A percentile compares a stretch with the other conserved stretches of the same genome.
Evolutionary conservation across 1,139 yeast species (phyloP).

Genomic region (Yamadazyma spencermartinsiae): DNA sequence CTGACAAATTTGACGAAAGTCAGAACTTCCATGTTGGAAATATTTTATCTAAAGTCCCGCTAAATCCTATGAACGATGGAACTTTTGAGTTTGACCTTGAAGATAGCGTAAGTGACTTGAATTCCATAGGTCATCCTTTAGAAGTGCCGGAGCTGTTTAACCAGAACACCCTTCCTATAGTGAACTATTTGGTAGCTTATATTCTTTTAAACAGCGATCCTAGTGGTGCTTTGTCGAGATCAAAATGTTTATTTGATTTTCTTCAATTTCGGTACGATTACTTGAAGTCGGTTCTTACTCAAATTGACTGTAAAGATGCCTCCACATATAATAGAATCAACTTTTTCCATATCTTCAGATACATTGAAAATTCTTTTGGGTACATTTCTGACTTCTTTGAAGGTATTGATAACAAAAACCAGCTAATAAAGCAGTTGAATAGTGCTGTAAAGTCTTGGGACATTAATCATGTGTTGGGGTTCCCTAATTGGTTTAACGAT

Average conservation of each 20-base stretch:
- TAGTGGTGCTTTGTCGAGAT: constrained; percentile 12
- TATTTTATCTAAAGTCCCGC: constrained; percentile 9
- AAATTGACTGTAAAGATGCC: constrained; percentile 1
- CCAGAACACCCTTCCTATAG: constrained; percentile 29
- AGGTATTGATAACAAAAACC: constrained; percentile 17
- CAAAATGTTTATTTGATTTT: constrained; percentile 25
- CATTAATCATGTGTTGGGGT: constrained; percentile 28
- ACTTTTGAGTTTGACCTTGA: constrained; percentile 14
- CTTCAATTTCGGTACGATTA: constrained; percentile 25
- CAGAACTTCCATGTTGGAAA: constrained; percentile 8
- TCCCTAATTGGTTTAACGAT: constrained; percentile 30
- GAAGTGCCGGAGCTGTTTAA: constrained; percentile 17
- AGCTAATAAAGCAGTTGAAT: constrained; percentile 20
- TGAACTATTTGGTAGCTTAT: constrained; percentile 36
- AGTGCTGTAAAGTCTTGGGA: constrained; percentile 29
- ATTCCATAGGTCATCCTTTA: too few relatives aligned
- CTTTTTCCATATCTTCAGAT: constrained; percentile 30
- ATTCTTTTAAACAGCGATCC: constrained; percentile 26
- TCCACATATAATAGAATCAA: constrained; percentile 18
- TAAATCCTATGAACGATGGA: constrained; percentile 9
- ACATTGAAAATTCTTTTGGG: constrained; percentile 36
- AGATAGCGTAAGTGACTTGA: constrained; percentile 6
- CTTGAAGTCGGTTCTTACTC: constrained; percentile 18
- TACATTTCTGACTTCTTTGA: constrained; percentile 28
- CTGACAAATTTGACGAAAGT: constrained; percentile 19